Base-by-base conservation (phyloP, 257 asterid species). In the Solanum neorickii region DNA sequence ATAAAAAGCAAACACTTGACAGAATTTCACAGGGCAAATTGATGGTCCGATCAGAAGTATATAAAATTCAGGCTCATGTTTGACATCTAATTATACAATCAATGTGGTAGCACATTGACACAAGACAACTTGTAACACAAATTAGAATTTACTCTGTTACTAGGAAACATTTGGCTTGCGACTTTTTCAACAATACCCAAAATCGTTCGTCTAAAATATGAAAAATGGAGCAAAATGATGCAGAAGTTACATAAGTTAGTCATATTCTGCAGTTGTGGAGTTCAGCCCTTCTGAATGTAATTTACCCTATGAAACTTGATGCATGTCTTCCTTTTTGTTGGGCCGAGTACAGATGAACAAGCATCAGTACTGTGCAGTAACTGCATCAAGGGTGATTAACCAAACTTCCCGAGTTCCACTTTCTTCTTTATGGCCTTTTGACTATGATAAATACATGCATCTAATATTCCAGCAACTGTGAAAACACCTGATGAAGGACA, bases 381-480 rank as follows among this genome's bases (percentile, higher is more conserved):
- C 68, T 44, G 42, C n/a, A 37, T 80, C 85, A 16, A 78, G 66
- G 66, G 42, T 6, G 65, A 65, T 49, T 49, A 82, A 21, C 85
- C 46, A 5, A 93, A 94, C 90, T 95, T 97, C 60, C 99, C 99
- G 1, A 96, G 87, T 84, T 95, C 94, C 59, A 91, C 86, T 89
- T 97, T 97, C 97, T 91, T 96, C 92, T 91, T 93, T n/a, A 97
- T 84, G 31, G 97, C 98, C 93, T 90, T 96, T 83, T 94, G 95
- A 73, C 99, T 96, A 21, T 97, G 99, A 90, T 93, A 97, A 33
- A 95, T 62, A 85, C 95, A 95, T 39, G 99, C 90, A 87, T 95
- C 99, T 82, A 96, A 91, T 82, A 97, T 95, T 84, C 99, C 99
- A 29, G 99, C 99, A 83, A 97, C 96, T 9, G 99, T 95, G 88